Conservation (phyloP, 1,139 yeast species). For the Magnusiomyces magnusii region DNA sequence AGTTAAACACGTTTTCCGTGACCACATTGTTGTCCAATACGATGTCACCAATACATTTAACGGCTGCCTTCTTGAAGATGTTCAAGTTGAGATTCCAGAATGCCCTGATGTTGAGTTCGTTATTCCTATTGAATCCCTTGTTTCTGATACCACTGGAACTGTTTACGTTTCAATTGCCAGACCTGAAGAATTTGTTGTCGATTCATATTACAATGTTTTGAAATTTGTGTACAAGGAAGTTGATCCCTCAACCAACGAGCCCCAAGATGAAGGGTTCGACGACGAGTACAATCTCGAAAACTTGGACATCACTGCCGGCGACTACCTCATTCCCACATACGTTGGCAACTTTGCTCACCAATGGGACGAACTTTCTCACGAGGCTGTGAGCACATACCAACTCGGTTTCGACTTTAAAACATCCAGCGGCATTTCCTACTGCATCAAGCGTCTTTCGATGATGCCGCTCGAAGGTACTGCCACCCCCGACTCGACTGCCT, state of each 20-base stretch:
- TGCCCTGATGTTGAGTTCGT: constrained; percentile 57
- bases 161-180: constrained; percentile 72
- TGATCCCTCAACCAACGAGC: constrained; percentile 64
- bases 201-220: constrained; percentile 60
- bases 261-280: constrained; percentile 80
- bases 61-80: constrained; percentile 69
- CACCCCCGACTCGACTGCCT: constrained; percentile 48
- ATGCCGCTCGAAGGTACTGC: constrained; percentile 79
- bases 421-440: constrained; percentile 44
- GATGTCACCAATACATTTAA: constrained; percentile 78
- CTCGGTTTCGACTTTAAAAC: constrained; percentile 37
- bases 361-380: constrained; percentile 64
- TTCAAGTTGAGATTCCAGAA: constrained; percentile 51
- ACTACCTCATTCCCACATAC: constrained; percentile 70
- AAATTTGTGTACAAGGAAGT: constrained; percentile 75
- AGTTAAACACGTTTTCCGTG: constrained; percentile 70
- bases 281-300: constrained; percentile 92
- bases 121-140: constrained; percentile 63
- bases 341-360: constrained; percentile 67
- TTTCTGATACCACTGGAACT: constrained; percentile 64
- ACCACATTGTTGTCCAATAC: constrained; percentile 77
- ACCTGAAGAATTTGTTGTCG: constrained; percentile 42
- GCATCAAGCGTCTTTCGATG: constrained; percentile 43
- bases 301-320: constrained; percentile 69
- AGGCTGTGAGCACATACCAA: constrained; percentile 55